Base-by-base conservation (phyloP, 2,329 filamentous ascomycete species). In the Clarireedia paspali region DNA sequence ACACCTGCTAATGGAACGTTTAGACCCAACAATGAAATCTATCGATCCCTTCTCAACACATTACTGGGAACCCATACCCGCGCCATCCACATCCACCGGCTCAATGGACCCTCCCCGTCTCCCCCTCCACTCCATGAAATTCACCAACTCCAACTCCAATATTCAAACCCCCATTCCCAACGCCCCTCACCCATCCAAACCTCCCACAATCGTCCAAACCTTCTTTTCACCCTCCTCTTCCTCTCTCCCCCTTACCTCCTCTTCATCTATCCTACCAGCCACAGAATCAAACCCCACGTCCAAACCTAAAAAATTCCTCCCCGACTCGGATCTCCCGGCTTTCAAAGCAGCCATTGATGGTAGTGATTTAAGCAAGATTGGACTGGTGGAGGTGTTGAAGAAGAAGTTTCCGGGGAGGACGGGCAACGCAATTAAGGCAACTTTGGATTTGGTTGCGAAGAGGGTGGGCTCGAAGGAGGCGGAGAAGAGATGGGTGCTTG, bases 21-120 rank as follows among this genome's bases (percentile, higher is more conserved):
- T 47, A 69, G 66, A 64, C 47, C 74, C 50, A 67, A 70, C 53
- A 24, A 69, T 56, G 14, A 72, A 78, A 39, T 73, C 84, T 6
- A 92, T 99, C 61, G 85, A 99, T 66, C 94, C 94, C 0, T 95
- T 92, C 68, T 91, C 89, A 0, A 83, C 82, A 0, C 71, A 75
- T 0, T 97, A 97, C 70, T 97, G 94, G 94, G 70, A 61, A 20
- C 50, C 64, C 27, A 24, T 53, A 4, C 34, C 45, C 12, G 24
- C 53, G 20, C 47, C 55, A 7, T 30, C 50, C 5, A 57, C 58
- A 1, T 40, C 24, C 36, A 14, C 39, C 17, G 47, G 53, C 34
- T 23, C 60, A 6, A 71, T 71, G 69, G 57, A 70, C 4, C 69
- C 70, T 15, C 70, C 70, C 4, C 69, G 70, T 20, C 59, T 67